Evolutionary conservation across 352 stramenopile genomes (phyloP).

Genomic region (Phytophthora fragariae): DNA sequence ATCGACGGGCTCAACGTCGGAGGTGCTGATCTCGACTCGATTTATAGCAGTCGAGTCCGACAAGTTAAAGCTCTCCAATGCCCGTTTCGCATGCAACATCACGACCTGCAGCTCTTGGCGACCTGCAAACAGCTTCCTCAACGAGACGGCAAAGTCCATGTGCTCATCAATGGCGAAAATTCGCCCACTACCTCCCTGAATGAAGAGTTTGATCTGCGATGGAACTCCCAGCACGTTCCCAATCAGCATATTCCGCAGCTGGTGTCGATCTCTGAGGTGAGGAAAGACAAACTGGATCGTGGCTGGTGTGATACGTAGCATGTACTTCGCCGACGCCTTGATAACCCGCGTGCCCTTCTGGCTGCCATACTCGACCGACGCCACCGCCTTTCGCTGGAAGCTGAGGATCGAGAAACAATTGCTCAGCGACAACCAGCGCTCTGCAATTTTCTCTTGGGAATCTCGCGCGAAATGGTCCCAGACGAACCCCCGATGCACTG

Average conservation of each 20-base stretch:
- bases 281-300: background rate
- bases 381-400: constrained; percentile 1
- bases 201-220: constrained; percentile 4
- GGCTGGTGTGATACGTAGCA: background rate
- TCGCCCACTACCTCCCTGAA: background rate
- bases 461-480: background rate
- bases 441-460: background rate
- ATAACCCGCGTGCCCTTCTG: background rate
- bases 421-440: background rate
- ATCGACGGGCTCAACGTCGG: background rate
- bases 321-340: background rate
- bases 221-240: background rate
- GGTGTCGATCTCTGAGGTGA: background rate
- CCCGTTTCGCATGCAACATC: background rate
- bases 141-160: background rate
- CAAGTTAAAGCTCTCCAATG: background rate
- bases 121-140: background rate
- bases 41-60: background rate
- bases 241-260: background rate
- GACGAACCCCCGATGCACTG: background rate
- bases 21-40: background rate
- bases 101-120: background rate
- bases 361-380: background rate
- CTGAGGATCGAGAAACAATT: background rate
- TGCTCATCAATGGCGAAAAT: background rate